Evolutionary conservation across 768 basidiomycete species (phyloP).

Genomic region (Asterophora lycoperdoides): DNA sequence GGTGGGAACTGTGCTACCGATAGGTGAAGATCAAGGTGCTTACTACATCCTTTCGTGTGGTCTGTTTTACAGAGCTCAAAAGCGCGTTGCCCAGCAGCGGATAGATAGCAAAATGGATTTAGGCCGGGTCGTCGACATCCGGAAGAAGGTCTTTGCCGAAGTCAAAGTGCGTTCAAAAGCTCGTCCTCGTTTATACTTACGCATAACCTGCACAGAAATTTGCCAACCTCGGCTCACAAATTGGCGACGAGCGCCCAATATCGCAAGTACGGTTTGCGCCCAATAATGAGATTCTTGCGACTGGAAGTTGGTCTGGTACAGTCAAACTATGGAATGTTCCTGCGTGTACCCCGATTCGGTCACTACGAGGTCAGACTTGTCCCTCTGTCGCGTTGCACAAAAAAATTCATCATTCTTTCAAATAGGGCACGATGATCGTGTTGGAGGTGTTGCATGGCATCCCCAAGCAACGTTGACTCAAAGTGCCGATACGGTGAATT

Average conservation of each 20-base stretch:
- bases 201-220: slow-evolving; percentile 55
- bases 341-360: slow-evolving; percentile 72
- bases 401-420: slow-evolving; percentile 4
- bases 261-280: slow-evolving; percentile 94
- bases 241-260: slow-evolving; percentile 94
- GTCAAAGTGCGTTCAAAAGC: slow-evolving; percentile 64
- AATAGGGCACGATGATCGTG: slow-evolving; percentile 80
- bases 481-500: slow-evolving; percentile 61
- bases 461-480: slow-evolving; percentile 82
- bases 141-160: slow-evolving; percentile 84
- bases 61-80: slow-evolving; percentile 81
- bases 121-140: slow-evolving; percentile 83
- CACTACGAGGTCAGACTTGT: slow-evolving; percentile 58
- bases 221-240: slow-evolving; percentile 92
- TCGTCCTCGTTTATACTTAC: background rate
- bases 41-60: slow-evolving; percentile 46
- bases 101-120: slow-evolving; percentile 86
- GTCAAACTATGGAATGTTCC: slow-evolving; percentile 97
- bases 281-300: slow-evolving; percentile 81
- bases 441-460: slow-evolving; percentile 98
- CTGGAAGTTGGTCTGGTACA: slow-evolving; percentile 94
- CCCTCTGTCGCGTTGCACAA: background rate
- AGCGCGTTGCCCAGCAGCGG: slow-evolving; percentile 88
- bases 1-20: slow-evolving; percentile 72
- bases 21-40: slow-evolving; percentile 68